These are phyloP conservation scores for Zoysia pacifica DNA, from an alignment of 176 grass and related monocot genomes.

Conservation along the genomic window DNA sequence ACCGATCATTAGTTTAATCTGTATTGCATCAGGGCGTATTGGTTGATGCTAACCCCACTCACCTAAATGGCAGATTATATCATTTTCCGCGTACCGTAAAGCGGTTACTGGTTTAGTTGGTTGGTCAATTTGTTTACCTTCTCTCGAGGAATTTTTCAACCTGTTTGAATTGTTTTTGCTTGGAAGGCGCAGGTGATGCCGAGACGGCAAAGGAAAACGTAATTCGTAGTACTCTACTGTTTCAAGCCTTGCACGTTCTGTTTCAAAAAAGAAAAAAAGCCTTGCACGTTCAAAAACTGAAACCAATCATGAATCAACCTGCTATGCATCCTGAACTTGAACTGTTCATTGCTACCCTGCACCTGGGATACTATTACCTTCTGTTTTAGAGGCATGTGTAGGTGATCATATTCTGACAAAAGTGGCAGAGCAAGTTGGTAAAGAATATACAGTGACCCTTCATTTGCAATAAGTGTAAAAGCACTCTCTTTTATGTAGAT, in stretches of 20 bases:
- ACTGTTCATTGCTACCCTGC: conserved; percentile 34
- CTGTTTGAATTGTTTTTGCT: neutral
- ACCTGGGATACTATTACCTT: neutral
- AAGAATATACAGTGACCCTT: conserved; percentile 28
- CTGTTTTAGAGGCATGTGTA: neutral
- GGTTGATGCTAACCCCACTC: conserved; percentile 53
- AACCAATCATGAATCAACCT: neutral
- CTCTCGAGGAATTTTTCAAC: conserved; percentile 13
- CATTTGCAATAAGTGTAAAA: conserved; percentile 22
- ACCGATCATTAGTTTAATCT: conserved; percentile 24
- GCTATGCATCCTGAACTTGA: conserved; percentile 3
- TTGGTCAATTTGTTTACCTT: conserved; percentile 36
- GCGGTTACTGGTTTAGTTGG: conserved; percentile 23
- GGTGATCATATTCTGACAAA: neutral
- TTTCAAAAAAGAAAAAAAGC: too few species aligned
- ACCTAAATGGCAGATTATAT: conserved; percentile 27
- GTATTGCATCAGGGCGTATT: conserved; percentile 18
- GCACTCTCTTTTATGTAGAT: neutral
- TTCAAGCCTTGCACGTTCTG: too few species aligned
- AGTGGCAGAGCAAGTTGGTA: conserved; percentile 25
- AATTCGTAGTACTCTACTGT: neutral
- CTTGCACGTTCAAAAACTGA: neutral
- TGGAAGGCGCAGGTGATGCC: neutral
- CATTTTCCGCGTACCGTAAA: conserved; percentile 31
- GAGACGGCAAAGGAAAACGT: conserved; percentile 6